Percentiles rank a stretch among this genome's conserved stretches.
Evolutionary conservation across 441 rosid genomes (phyloP).

Genomic region (Euphorbia celastroides): DNA sequence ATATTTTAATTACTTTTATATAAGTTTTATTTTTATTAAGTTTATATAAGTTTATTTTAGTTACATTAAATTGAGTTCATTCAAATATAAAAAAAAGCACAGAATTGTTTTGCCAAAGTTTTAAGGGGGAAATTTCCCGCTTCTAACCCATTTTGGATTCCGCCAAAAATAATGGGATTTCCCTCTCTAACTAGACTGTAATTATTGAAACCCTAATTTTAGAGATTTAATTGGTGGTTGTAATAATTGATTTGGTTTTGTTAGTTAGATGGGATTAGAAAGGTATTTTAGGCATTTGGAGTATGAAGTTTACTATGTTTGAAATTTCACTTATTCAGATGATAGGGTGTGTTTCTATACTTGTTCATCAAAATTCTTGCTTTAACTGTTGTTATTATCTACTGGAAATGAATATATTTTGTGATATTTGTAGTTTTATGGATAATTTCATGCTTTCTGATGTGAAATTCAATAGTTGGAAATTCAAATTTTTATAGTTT

Average conservation of each 20-base stretch:
- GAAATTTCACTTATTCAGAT: constrained; percentile 93
- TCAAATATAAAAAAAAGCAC: no score
- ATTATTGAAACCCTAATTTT: neutral
- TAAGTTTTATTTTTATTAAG: no score
- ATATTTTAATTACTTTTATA: no score
- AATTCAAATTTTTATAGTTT: no score
- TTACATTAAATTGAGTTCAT: no score
- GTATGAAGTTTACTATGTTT: constrained; percentile 71
- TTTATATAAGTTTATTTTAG: no score
- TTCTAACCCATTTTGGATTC: no score
- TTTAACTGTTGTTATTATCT: neutral
- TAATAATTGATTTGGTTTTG: neutral
- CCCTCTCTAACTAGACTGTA: no score
- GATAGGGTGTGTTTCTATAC: constrained; percentile 58
- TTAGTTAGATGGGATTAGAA: constrained; percentile 41
- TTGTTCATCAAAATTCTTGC: neutral
- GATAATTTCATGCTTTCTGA: neutral
- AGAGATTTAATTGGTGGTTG: neutral
- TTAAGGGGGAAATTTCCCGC: no score
- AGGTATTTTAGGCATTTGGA: constrained; percentile 90
- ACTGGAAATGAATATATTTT: neutral
- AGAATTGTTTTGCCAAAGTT: no score
- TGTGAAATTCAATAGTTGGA: neutral
- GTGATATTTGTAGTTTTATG: no score
- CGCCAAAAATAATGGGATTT: no score